phyloP scores from a whole-genome alignment of 352 stramenopile genomes.

The Pythium myriotylum region DNA sequence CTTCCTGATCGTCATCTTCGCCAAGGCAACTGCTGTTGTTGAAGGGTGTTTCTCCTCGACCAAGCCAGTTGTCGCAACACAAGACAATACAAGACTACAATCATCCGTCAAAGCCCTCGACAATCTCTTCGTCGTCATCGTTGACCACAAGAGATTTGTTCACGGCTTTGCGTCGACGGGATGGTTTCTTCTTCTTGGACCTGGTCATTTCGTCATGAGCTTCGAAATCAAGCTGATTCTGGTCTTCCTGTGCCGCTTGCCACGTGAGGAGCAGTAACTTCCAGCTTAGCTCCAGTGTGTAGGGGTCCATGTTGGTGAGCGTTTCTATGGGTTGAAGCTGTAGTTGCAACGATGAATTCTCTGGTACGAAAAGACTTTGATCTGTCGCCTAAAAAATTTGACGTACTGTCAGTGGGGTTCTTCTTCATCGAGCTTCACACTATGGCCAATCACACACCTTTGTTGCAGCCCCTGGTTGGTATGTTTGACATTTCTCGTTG shows the following conservation, averaged over 20 bases:
- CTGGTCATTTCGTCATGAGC: constrained; percentile 32
- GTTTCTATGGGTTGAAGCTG: constrained; percentile 30
- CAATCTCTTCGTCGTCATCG: constrained; percentile 37
- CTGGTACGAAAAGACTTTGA: constrained; percentile 28
- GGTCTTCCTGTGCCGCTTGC: constrained; percentile 56
- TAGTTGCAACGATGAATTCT: constrained; percentile 20
- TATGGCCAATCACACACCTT: constrained; percentile 45
- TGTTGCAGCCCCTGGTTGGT: constrained; percentile 52
- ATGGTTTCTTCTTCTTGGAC: constrained; percentile 34
- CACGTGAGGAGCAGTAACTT: constrained; percentile 61
- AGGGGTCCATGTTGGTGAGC: constrained; percentile 27
- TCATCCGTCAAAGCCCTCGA: constrained; percentile 37
- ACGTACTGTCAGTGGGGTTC: too few relatives aligned
- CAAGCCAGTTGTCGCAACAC: too few relatives aligned
- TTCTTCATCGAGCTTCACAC: too few relatives aligned
- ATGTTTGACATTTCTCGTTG: constrained; percentile 83
- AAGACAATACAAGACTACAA: too few relatives aligned
- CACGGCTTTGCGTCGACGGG: constrained; percentile 40
- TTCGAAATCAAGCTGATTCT: constrained; percentile 74
- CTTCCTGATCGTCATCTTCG: constrained; percentile 38
- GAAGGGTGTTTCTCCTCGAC: too few relatives aligned
- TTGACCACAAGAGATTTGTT: constrained; percentile 31
- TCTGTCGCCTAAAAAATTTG: constrained; percentile 35
- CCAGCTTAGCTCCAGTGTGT: constrained; percentile 57
- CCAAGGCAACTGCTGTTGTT: too few relatives aligned